Conservation (phyloP, 2,329 filamentous ascomycete species). For the Thermoascus crustaceus region DNA sequence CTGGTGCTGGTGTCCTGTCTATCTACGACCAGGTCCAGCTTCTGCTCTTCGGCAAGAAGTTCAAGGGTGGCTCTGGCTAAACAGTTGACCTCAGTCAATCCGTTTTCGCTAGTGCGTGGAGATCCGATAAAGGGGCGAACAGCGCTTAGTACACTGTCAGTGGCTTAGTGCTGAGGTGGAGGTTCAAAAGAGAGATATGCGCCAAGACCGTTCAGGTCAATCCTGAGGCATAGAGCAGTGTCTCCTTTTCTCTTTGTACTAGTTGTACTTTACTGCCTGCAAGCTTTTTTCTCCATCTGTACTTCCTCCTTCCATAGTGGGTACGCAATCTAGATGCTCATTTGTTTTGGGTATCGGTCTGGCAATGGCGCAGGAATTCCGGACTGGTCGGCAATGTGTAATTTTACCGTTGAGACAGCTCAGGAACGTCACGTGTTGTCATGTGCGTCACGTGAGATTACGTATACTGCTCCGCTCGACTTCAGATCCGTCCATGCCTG, state of each 20-base stretch:
- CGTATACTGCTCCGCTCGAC: conserved; percentile 1
- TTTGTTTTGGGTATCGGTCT: conserved; percentile 6
- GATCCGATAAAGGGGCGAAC: conserved; percentile 21
- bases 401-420: conserved; percentile 1
- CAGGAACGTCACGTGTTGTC: background rate
- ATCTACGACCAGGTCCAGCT: conserved; percentile 99
- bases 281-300: conserved; percentile 31
- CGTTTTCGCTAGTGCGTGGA: conserved; percentile 9
- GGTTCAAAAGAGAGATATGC: conserved; percentile 36
- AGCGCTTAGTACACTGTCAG: conserved; percentile 19
- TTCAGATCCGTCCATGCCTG: background rate
- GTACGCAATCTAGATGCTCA: conserved; percentile 9
- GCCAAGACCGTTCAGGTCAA: conserved; percentile 30
- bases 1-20: conserved; percentile 99
- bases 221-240: conserved; percentile 39
- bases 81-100: conserved; percentile 15
- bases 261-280: conserved; percentile 44
- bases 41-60: conserved; percentile 99
- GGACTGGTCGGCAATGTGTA: background rate
- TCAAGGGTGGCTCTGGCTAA: conserved; percentile 53
- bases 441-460: conserved; percentile 9
- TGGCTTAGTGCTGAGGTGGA: conserved; percentile 23
- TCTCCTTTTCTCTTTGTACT: conserved; percentile 36
- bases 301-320: conserved; percentile 13
- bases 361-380: too few relatives aligned